Evolutionary conservation across 1,284 basidiomycete species (phyloP).

Genomic region (Hemileia vastatrix): DNA sequence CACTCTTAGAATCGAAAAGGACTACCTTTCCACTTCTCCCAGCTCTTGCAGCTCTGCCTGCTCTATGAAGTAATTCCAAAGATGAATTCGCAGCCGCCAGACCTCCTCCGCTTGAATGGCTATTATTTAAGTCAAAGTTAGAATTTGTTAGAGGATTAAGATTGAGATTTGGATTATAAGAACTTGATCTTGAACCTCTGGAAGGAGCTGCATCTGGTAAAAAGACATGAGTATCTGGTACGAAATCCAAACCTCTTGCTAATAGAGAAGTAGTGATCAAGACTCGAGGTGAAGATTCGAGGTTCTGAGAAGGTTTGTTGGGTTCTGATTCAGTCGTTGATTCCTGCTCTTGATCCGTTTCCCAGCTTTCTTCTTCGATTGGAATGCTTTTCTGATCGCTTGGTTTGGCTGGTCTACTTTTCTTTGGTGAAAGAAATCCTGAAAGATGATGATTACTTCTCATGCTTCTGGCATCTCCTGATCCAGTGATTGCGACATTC

Average conservation of each 20-base stretch:
- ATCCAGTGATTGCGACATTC: no score
- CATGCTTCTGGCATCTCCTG: constrained; percentile 61
- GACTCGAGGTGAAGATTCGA: constrained; percentile 52
- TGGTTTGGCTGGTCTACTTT: no score
- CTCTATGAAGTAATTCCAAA: constrained; percentile 49
- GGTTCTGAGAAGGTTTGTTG: constrained; percentile 1
- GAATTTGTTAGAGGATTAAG: neutral
- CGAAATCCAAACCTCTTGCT: constrained; percentile 80
- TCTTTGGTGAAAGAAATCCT: no score
- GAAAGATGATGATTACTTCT: no score
- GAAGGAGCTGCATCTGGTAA: constrained; percentile 20
- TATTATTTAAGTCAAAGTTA: neutral
- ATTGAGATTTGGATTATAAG: neutral
- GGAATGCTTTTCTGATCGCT: no score
- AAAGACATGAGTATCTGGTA: constrained; percentile 48
- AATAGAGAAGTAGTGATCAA: constrained; percentile 80
- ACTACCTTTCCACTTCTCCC: constrained; percentile 57
- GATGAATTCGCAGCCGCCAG: constrained; percentile 1
- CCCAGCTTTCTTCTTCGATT: constrained; percentile 1
- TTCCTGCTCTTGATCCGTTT: constrained; percentile 1
- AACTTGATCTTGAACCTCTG: neutral
- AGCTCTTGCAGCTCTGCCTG: constrained; percentile 57
- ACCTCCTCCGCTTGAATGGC: neutral
- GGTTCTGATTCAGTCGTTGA: constrained; percentile 1
- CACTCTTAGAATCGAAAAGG: constrained; percentile 48